Conservation (phyloP, 2,329 filamentous ascomycete species). For the Colletotrichum sp. region DNA sequence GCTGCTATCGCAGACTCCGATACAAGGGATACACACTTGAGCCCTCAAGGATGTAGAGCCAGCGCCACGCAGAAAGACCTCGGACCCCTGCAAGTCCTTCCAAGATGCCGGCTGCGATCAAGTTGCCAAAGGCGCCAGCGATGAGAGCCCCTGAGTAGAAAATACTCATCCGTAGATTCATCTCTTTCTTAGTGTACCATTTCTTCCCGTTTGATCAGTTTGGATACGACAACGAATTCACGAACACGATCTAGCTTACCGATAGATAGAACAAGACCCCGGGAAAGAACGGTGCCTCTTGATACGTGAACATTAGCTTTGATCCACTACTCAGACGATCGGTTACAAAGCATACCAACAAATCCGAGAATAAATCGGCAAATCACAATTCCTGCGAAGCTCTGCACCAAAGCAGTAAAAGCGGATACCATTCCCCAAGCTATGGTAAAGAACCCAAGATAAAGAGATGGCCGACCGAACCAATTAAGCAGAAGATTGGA, state of each 20-base stretch:
- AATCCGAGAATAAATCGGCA: slow-evolving; percentile 42
- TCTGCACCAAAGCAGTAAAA: slow-evolving; percentile 34
- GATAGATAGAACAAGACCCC: slow-evolving; percentile 51
- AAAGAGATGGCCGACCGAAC: slow-evolving; percentile 33
- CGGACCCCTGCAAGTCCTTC: slow-evolving; percentile 44
- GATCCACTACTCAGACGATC: not conserved
- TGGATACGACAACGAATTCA: not conserved
- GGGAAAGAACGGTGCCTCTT: slow-evolving; percentile 52
- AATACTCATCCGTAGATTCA: slow-evolving; percentile 45
- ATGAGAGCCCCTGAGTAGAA: slow-evolving; percentile 34
- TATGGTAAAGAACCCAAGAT: slow-evolving; percentile 40
- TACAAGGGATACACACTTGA: slow-evolving; percentile 11
- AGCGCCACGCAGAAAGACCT: slow-evolving; percentile 54
- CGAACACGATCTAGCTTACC: not conserved
- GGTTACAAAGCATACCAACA: slow-evolving; percentile 26
- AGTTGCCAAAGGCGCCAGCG: slow-evolving; percentile 34
- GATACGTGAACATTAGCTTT: not conserved
- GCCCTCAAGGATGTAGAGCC: slow-evolving; percentile 55
- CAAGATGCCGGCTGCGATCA: slow-evolving; percentile 35
- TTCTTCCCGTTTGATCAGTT: not conserved
- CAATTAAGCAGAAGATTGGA: slow-evolving; percentile 29
- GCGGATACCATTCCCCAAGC: slow-evolving; percentile 17
- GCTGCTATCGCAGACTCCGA: not conserved
- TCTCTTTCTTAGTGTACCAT: slow-evolving; percentile 48
- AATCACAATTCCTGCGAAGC: slow-evolving; percentile 37